phyloP scores from a whole-genome alignment of 495 filamentous ascomycete species.

The Elaphomyces granulatus region DNA sequence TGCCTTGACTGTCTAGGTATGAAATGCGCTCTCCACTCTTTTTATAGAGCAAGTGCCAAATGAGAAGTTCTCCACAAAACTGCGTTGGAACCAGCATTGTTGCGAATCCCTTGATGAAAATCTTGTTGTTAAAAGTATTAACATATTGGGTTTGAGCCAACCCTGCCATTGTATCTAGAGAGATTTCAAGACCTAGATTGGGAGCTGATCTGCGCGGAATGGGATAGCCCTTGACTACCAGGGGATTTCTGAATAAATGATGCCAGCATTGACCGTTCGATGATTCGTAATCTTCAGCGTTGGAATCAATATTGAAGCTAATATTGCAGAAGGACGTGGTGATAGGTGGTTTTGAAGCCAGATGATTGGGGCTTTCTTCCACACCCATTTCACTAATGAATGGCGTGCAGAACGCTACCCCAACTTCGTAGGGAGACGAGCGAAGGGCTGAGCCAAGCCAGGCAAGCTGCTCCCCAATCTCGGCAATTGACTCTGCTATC shows the following conservation, averaged over 20 bases:
- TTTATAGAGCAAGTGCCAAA: constrained; percentile 16
- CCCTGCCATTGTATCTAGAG: constrained; percentile 8
- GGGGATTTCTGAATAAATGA: constrained; percentile 18
- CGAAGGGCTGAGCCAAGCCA: constrained; percentile 2
- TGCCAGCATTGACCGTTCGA: constrained; percentile 24
- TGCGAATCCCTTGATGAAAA: constrained; percentile 20
- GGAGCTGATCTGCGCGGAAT: constrained; percentile 8
- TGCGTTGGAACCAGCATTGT: constrained; percentile 14
- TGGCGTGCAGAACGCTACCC: constrained; percentile 2
- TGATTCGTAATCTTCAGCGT: not conserved
- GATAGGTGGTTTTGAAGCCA: not conserved
- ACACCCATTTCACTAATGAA: not conserved
- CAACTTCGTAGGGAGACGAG: not conserved
- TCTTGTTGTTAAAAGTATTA: constrained; percentile 1
- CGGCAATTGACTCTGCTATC: too few relatives aligned
- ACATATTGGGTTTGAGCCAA: constrained; percentile 2
- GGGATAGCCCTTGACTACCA: constrained; percentile 22
- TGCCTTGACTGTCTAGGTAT: constrained; percentile 6
- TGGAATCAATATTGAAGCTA: constrained; percentile 1
- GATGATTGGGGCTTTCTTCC: not conserved
- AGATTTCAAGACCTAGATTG: constrained; percentile 13
- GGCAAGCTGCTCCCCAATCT: too few relatives aligned
- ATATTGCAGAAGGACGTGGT: not conserved
- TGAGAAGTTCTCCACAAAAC: constrained; percentile 6
- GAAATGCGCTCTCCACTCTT: constrained; percentile 8